Base-by-base conservation (phyloP, 306 rosid species). In the Argentina anserina region DNA sequence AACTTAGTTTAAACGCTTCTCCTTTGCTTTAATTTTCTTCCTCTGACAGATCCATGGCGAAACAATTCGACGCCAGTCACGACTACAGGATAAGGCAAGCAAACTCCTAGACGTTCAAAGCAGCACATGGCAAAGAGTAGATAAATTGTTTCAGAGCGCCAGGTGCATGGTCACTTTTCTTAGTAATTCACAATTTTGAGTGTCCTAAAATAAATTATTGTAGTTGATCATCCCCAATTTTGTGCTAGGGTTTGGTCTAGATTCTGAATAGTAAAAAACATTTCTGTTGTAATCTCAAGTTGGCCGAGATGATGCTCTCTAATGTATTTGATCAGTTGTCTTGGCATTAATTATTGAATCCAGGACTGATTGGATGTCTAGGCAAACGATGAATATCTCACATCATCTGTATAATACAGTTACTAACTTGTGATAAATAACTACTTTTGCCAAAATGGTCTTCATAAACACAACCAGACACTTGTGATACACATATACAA, bases 151-250 rank as follows among this genome's bases (percentile, higher is more conserved):
- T 72, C 97, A 94, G 66, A 81, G 88, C 60, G 29, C 78, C 4
- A 85, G 97, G 79, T 94, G 97, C 72, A 82, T 89, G 86, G 82
- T 94, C 60, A 79, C 90, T 55, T 94, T 91, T 78, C 90, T 91
- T 37, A 80, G 96, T 84, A 86, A 91, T 73, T 86, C 96, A 31
- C 92, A 85, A 71, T 82, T 89, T 74, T 88, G 83, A 81, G 67
- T 64, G 62, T 42, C 34, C 39, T 17, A 33, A 62, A 46, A 31
- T 9, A 31, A 2, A 21, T 6, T 18, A 1, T 67, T 31, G 37
- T 62, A 34, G 33, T 18, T 33, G 33, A 17, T 43, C 55, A 26
- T 14, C 70, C 42, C 58, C 76, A 23, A 76, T 76, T 76, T 76
- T 69, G 70, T 73, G 23, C 21, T 21, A 43, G n/a, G 58, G 45